Conservation (phyloP, 2,329 filamentous ascomycete genomes). For the Epichloe scottii region DNA sequence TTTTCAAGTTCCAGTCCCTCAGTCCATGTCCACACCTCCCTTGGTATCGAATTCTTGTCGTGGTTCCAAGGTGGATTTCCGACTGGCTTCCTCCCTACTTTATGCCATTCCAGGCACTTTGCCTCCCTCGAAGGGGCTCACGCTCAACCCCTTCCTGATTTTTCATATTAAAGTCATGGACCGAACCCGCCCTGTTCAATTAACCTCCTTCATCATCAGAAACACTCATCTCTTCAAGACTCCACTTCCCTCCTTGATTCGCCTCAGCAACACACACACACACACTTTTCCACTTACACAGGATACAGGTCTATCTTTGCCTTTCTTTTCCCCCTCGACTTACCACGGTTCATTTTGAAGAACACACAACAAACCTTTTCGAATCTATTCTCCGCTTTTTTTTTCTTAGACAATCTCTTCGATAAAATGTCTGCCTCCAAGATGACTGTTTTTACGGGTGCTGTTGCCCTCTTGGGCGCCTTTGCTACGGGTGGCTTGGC, state of each 20-base stretch:
- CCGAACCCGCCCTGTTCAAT: background rate
- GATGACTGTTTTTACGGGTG: conserved; percentile 14
- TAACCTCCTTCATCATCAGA: background rate
- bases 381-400: background rate
- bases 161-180: background rate
- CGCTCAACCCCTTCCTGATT: background rate
- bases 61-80: background rate
- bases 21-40: background rate
- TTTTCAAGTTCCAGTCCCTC: background rate
- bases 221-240: background rate
- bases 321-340: background rate
- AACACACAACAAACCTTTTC: background rate
- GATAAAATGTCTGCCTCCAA: conserved; percentile 17
- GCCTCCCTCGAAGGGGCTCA: background rate
- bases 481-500: conserved; percentile 11
- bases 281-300: background rate
- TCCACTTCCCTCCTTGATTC: background rate
- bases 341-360: background rate
- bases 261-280: background rate
- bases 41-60: background rate
- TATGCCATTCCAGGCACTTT: background rate
- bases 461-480: conserved; percentile 12
- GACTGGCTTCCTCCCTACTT: background rate
- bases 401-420: too few relatives aligned
- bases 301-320: background rate